Conservation (phyloP, 129 eudicot genomes). For the Flaveria robusta region DNA sequence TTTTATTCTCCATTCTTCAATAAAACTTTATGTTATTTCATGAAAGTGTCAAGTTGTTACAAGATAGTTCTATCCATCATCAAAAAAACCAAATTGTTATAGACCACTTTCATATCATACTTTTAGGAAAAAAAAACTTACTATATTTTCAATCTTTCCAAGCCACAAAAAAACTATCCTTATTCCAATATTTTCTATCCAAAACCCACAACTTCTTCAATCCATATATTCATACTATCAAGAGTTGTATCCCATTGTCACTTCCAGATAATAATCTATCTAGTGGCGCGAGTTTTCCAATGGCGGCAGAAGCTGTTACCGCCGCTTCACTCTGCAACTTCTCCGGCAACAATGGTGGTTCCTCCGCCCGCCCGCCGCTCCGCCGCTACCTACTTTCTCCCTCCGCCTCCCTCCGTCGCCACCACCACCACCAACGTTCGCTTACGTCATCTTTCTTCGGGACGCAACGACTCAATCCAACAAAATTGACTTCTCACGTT, state of each 20-base stretch:
- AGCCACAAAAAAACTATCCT: constrained; percentile 4
- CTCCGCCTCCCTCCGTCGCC: constrained; percentile 29
- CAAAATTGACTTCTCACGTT: constrained; percentile 12
- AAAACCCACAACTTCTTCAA: neutral
- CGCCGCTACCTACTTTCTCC: constrained; percentile 38
- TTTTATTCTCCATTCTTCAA: too few species aligned
- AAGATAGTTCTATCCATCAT: too few species aligned
- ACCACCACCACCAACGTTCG: constrained; percentile 20
- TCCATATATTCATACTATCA: neutral
- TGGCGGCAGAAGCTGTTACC: constrained; percentile 48
- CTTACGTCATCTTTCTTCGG: constrained; percentile 36
- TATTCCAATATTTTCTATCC: neutral
- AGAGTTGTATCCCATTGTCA: neutral
- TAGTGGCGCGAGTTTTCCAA: constrained; percentile 21
- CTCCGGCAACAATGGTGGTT: constrained; percentile 32
- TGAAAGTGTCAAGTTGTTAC: too few species aligned
- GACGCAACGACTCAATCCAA: constrained; percentile 11
- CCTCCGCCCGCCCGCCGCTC: constrained; percentile 24
- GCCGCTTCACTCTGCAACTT: constrained; percentile 39
- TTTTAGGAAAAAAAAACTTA: neutral
- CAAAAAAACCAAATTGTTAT: too few species aligned
- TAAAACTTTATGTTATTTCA: too few species aligned
- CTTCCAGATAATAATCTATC: neutral
- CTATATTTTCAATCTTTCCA: neutral
- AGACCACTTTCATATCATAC: too few species aligned